These are phyloP conservation scores for Boletales sp. DNA, from an alignment of 768 basidiomycete species.

Conservation along the genomic window DNA sequence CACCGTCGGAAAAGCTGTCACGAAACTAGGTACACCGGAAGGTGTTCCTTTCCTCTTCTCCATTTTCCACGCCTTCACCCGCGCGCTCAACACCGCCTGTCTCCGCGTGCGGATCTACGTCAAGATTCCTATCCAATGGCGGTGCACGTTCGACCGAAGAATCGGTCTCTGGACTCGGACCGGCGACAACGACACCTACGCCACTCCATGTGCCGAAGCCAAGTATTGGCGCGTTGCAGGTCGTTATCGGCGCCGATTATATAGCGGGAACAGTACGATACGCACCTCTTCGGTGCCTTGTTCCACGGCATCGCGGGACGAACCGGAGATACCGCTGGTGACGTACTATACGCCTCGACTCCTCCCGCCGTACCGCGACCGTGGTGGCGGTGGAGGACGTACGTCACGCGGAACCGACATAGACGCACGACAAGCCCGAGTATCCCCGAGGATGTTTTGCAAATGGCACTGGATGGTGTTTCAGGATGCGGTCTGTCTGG, in stretches of 20 bases:
- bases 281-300: background rate
- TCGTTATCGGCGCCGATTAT: slow-evolving; percentile 26
- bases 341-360: slow-evolving; percentile 36
- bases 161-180: background rate
- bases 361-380: slow-evolving; percentile 36
- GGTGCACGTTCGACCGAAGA: background rate
- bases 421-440: slow-evolving; percentile 21
- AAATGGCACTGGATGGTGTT: slow-evolving; percentile 50
- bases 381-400: background rate
- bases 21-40: background rate
- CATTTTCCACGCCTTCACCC: slow-evolving; percentile 11
- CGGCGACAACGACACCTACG: slow-evolving; percentile 16
- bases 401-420: slow-evolving; percentile 2
- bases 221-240: slow-evolving; percentile 30
- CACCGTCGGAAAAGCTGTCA: slow-evolving; percentile 4
- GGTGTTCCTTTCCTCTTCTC: background rate
- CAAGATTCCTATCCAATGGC: slow-evolving; percentile 8
- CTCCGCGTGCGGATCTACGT: slow-evolving; percentile 13
- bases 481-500: slow-evolving; percentile 33
- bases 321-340: slow-evolving; percentile 21
- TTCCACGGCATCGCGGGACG: slow-evolving; percentile 3
- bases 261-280: slow-evolving; percentile 12
- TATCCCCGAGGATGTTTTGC: slow-evolving; percentile 36
- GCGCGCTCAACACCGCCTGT: slow-evolving; percentile 13
- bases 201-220: slow-evolving; percentile 23